Evolutionary conservation across 2,329 filamentous ascomycete genomes (phyloP).

Genomic region (Grosmannia huntii): DNA sequence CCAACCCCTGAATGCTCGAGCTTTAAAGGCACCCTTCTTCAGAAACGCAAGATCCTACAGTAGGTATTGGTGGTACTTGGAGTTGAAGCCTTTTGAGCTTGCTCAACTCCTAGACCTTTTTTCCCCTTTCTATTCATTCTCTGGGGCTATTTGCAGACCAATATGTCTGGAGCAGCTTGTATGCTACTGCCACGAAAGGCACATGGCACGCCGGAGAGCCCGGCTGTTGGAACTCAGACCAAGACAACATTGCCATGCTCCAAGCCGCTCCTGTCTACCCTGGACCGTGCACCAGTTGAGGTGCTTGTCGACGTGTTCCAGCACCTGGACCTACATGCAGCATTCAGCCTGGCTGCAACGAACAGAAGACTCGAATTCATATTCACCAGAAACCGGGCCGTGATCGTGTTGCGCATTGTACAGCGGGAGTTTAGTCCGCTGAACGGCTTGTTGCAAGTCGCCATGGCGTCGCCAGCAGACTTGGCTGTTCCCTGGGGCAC

Average conservation of each 20-base stretch:
- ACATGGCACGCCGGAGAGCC: background rate
- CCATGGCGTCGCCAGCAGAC: constrained; percentile 28
- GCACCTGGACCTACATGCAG: constrained; percentile 27
- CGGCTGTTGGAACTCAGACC: no score
- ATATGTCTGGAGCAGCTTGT: background rate
- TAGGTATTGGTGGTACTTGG: no score
- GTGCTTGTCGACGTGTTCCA: constrained; percentile 35
- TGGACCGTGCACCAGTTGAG: constrained; percentile 25
- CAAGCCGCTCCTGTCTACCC: constrained; percentile 11
- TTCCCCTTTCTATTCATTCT: background rate
- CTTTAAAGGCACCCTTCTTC: no score
- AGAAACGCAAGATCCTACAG: no score
- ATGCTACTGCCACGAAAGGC: background rate
- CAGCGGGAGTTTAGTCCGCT: constrained; percentile 29
- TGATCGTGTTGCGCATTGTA: constrained; percentile 30
- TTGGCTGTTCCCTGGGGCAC: constrained; percentile 18
- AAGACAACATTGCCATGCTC: constrained; percentile 11
- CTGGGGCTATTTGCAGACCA: background rate
- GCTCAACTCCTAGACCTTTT: background rate
- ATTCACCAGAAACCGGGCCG: constrained; percentile 26
- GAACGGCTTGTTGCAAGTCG: constrained; percentile 32
- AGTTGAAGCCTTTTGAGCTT: background rate
- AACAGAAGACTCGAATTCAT: constrained; percentile 27
- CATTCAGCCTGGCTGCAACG: constrained; percentile 24
- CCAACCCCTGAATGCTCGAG: background rate